Evolutionary conservation across 176 grass and related monocot species (phyloP).

Genomic region (Oryza rufipogon): DNA sequence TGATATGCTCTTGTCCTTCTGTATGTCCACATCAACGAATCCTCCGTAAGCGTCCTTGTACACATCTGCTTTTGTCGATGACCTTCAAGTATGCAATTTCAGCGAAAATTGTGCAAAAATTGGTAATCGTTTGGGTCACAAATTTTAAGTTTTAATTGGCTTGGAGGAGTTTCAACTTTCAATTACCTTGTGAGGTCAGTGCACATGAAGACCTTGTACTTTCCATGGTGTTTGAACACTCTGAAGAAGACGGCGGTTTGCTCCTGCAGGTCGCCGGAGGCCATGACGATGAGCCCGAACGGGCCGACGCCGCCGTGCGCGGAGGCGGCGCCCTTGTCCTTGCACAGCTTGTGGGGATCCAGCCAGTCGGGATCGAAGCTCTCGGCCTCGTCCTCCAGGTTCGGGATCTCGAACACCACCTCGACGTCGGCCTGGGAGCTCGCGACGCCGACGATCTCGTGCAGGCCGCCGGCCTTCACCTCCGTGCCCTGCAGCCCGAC

Average conservation of each 20-base stretch:
- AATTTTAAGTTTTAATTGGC: neutral
- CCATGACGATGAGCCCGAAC: conserved; percentile 58
- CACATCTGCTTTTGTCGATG: conserved; percentile 42
- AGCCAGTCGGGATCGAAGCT: conserved; percentile 42
- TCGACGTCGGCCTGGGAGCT: conserved; percentile 61
- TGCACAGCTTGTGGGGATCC: conserved; percentile 68
- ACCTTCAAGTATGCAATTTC: conserved; percentile 38
- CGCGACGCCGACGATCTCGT: conserved; percentile 50
- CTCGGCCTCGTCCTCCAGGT: conserved; percentile 44
- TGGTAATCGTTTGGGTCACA: neutral
- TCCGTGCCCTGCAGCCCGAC: conserved; percentile 40
- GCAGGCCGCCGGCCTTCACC: conserved; percentile 36
- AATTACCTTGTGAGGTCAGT: neutral
- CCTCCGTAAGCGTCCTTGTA: conserved; percentile 54
- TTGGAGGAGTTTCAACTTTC: neutral
- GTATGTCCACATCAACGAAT: conserved; percentile 59
- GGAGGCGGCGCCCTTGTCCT: conserved; percentile 48
- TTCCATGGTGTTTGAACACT: conserved; percentile 27
- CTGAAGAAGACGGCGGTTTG: conserved; percentile 62
- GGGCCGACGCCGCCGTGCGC: conserved; percentile 50
- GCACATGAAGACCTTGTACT: conserved; percentile 17
- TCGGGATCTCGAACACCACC: conserved; percentile 51
- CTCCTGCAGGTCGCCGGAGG: conserved; percentile 54
- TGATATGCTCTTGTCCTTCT: conserved; percentile 59
- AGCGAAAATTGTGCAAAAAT: neutral